Base-by-base conservation (phyloP, 2,329 filamentous ascomycete species). In the Fusarium duplospermum region DNA sequence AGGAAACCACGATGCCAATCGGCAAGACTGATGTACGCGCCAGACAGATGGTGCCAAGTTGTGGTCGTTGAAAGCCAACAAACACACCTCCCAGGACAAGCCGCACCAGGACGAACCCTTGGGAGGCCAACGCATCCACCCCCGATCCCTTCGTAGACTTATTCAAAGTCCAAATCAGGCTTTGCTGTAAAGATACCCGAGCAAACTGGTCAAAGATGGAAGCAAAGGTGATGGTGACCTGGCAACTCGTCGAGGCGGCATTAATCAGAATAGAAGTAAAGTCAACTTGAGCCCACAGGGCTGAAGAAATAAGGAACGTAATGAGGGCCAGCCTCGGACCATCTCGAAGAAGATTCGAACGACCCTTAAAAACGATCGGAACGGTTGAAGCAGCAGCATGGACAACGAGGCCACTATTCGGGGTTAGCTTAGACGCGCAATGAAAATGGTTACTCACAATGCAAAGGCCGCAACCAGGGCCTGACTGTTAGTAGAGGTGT, bases 271-370 rank as follows among this genome's bases (percentile, higher is more conserved):
- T 86, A 31, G 87, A 81, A 64, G 87, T 80, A 71, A 91, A 90
- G 66, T 85, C 85, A 70, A 84, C 79, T 45, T 87, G 81, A 56
- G 88, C 88, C 89, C 89, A 91, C 58, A 89, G 82, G 73, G 85
- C 84, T 33, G 87, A 83, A 66, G 85, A 83, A 29, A 85, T 70
- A 77, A 90, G 84, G 79, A 90, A 90, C 73, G 83, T 80, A 77
- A 86, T 82, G 88, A 91, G 89, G 88, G 86, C 88, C 88, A 91
- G 89, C 89, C 89, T 90, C 88, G 87, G 85, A 83, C 88, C 87
- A 82, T 90, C 87, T 81, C 87, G 85, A 78, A 88, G 84, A 69
- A 89, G 80, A 45, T 85, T 81, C 69, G 84, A 83, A 83, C 88
- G 83, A 74, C 85, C 85, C 77, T 82, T 87, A 70, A 85, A 83